Percentiles rank a stretch among this genome's conserved stretches.
Evolutionary conservation across 495 filamentous ascomycete species (phyloP).

Genomic region (Talaromyces liani): DNA sequence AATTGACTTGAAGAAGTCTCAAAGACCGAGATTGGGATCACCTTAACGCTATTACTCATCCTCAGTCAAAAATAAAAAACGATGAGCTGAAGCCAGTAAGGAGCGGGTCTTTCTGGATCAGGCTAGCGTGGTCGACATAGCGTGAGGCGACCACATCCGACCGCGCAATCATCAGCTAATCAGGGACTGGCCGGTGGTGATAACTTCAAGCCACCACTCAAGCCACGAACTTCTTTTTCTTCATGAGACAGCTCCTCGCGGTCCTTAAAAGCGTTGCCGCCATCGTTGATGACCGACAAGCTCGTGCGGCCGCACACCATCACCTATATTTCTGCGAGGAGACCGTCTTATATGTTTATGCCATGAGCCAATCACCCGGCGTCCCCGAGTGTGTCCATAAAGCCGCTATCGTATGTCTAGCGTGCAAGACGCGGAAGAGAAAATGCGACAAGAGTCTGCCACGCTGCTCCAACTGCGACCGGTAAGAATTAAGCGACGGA

Average conservation of each 20-base stretch:
- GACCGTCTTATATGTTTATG: not conserved
- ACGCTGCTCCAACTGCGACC: not conserved
- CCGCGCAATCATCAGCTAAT: not conserved
- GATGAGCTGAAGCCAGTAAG: not conserved
- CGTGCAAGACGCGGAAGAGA: not conserved
- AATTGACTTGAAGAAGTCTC: not conserved
- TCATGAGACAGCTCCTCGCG: not conserved
- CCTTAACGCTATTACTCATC: not conserved
- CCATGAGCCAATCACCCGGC: not conserved
- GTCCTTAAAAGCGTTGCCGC: not conserved
- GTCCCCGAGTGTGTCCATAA: not conserved
- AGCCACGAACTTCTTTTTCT: not conserved
- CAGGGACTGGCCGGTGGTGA: not conserved
- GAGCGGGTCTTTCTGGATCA: not conserved
- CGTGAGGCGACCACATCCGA: not conserved
- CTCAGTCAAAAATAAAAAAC: not conserved
- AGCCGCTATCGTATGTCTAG: not conserved
- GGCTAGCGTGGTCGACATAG: not conserved
- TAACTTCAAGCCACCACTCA: not conserved
- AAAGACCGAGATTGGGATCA: not conserved
- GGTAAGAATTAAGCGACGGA: not conserved
- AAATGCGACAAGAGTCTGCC: slow-evolving; percentile 1
- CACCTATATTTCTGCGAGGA: not conserved
- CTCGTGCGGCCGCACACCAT: not conserved
- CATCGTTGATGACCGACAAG: not conserved